These are phyloP conservation scores for Huntiella decipiens DNA, from an alignment of 2,329 filamentous ascomycete species.

Conservation along the genomic window DNA sequence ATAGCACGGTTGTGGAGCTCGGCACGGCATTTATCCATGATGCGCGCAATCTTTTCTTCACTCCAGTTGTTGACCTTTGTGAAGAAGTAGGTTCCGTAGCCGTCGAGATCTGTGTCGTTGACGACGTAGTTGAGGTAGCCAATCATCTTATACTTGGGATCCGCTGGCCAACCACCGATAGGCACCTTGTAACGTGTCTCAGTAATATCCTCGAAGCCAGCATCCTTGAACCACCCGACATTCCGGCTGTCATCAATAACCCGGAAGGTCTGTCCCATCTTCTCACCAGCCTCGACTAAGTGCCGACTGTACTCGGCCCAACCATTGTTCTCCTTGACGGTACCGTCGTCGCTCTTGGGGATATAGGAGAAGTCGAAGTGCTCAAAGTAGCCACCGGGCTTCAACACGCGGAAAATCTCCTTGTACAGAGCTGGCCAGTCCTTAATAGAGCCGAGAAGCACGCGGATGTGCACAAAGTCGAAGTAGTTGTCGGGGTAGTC, in stretches of 20 bases:
- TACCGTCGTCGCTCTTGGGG: constrained; percentile 17
- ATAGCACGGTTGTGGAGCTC: constrained; percentile 19
- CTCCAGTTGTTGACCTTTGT: constrained; percentile 21
- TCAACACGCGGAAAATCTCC: constrained; percentile 31
- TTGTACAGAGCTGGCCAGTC: constrained; percentile 35
- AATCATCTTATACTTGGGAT: constrained; percentile 25
- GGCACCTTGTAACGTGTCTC: constrained; percentile 15
- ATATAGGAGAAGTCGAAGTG: constrained; percentile 23
- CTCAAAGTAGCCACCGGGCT: constrained; percentile 33
- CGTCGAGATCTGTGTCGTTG: constrained; percentile 18
- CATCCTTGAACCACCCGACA: constrained; percentile 13
- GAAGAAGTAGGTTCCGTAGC: constrained; percentile 21
- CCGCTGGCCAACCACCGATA: constrained; percentile 28
- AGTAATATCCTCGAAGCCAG: constrained; percentile 15
- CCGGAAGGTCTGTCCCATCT: constrained; percentile 17
- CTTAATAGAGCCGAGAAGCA: constrained; percentile 29
- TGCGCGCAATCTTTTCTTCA: constrained; percentile 17
- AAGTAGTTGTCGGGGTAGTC: constrained; percentile 29
- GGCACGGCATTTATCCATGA: constrained; percentile 18
- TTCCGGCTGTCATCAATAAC: constrained; percentile 14
- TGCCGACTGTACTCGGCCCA: constrained; percentile 16
- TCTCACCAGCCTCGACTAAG: constrained; percentile 16
- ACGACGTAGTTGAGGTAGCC: constrained; percentile 22
- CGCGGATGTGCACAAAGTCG: constrained; percentile 40
- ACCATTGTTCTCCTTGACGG: constrained; percentile 15